These are phyloP conservation scores for Fusarium floridanum DNA, from an alignment of 2,329 filamentous ascomycete genomes.

Conservation along the genomic window DNA sequence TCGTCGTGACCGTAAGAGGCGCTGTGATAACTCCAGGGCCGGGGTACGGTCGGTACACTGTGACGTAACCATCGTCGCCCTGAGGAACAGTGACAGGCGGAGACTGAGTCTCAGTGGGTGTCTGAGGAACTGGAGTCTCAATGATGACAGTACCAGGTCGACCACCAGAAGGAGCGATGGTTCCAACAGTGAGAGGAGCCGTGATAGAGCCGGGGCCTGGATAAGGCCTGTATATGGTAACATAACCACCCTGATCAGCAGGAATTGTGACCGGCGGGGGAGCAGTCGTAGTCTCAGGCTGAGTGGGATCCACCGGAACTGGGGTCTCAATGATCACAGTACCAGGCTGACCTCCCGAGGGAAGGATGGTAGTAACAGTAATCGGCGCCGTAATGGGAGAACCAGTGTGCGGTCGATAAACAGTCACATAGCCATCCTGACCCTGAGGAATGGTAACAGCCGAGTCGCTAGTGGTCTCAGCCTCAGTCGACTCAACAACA, in stretches of 20 bases:
- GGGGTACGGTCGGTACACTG: slow-evolving; percentile 27
- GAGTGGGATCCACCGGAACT: background rate
- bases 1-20: slow-evolving; percentile 27
- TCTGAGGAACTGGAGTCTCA: slow-evolving; percentile 29
- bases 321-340: slow-evolving; percentile 35
- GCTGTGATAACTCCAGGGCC: slow-evolving; percentile 28
- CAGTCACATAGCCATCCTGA: slow-evolving; percentile 3
- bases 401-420: slow-evolving; percentile 34
- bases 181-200: slow-evolving; percentile 22
- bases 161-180: slow-evolving; percentile 26
- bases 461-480: background rate
- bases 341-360: slow-evolving; percentile 32
- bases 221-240: slow-evolving; percentile 32
- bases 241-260: slow-evolving; percentile 28
- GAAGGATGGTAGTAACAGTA: slow-evolving; percentile 27
- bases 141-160: slow-evolving; percentile 33
- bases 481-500: background rate
- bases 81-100: slow-evolving; percentile 28
- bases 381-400: slow-evolving; percentile 34
- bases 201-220: slow-evolving; percentile 28
- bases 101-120: slow-evolving; percentile 24
- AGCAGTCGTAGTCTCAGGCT: slow-evolving; percentile 9
- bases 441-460: background rate
- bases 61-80: slow-evolving; percentile 30
- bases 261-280: slow-evolving; percentile 23